phyloP scores from a whole-genome alignment of 345 rosid species.

The Citrus sp. region DNA sequence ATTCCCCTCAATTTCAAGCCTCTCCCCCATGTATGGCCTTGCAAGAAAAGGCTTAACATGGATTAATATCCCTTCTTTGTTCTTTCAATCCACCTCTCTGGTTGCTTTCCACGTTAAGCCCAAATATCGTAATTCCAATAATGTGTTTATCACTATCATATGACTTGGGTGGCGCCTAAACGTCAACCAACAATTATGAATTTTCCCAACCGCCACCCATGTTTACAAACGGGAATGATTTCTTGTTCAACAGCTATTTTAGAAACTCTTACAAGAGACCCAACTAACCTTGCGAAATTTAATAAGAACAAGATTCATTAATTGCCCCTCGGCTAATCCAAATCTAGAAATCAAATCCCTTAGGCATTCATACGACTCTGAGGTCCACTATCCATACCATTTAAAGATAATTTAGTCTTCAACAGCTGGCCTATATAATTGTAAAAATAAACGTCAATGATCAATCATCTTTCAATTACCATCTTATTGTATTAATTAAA shows the following conservation, averaged over 20 bases:
- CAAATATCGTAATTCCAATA: too few relatives aligned
- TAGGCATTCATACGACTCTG: neutral
- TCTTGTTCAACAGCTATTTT: neutral
- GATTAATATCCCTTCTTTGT: neutral
- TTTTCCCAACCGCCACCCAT: constrained; percentile 11
- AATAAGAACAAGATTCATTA: neutral
- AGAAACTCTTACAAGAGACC: neutral
- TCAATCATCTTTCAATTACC: constrained; percentile 20
- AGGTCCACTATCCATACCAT: neutral
- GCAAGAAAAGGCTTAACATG: neutral
- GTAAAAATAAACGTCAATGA: constrained; percentile 1
- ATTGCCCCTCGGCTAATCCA: neutral
- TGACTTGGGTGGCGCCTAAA: too few relatives aligned
- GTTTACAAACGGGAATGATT: neutral
- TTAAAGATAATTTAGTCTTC: neutral
- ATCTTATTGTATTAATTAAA: too few relatives aligned
- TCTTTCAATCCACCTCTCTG: neutral
- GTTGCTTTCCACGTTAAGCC: too few relatives aligned
- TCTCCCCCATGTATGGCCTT: neutral
- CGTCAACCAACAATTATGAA: neutral
- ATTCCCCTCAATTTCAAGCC: neutral
- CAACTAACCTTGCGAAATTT: neutral
- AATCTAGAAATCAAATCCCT: neutral
- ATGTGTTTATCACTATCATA: too few relatives aligned
- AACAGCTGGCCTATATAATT: neutral